A percentile compares a stretch with the other conserved stretches of the same genome.
Evolutionary conservation across 306 rosid species (phyloP).

Genomic region (Prunus davidiana): DNA sequence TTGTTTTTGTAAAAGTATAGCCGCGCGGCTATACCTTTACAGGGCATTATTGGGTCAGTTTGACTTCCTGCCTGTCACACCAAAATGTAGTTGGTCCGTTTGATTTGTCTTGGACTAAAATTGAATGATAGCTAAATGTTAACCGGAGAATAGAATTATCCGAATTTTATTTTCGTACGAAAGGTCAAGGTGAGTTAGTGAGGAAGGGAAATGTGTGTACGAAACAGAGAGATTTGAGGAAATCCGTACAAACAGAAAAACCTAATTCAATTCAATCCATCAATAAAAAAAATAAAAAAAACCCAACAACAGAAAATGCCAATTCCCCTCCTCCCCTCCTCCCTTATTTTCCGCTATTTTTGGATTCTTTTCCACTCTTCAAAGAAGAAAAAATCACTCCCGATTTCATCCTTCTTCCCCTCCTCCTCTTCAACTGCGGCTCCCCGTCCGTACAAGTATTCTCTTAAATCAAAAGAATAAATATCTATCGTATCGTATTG

Average conservation of each 20-base stretch:
- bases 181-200: too few relatives aligned
- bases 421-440: neutral
- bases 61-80: too few relatives aligned
- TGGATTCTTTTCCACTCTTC: neutral
- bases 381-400: neutral
- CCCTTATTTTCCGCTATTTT: neutral
- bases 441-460: constrained; percentile 1
- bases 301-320: neutral
- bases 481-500: neutral
- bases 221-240: constrained; percentile 1
- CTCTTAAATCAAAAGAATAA: too few relatives aligned
- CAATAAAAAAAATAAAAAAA: neutral
- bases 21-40: too few relatives aligned
- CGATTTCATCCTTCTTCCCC: neutral
- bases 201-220: neutral
- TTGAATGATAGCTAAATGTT: too few relatives aligned
- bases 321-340: neutral
- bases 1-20: too few relatives aligned
- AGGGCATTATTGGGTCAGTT: too few relatives aligned
- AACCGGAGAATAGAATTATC: too few relatives aligned
- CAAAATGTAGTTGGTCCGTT: too few relatives aligned
- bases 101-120: too few relatives aligned
- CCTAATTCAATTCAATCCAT: neutral
- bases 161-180: too few relatives aligned
- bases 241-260: neutral